Conservation (phyloP, 805 yeast species). For the Wickerhamiella azyma region DNA sequence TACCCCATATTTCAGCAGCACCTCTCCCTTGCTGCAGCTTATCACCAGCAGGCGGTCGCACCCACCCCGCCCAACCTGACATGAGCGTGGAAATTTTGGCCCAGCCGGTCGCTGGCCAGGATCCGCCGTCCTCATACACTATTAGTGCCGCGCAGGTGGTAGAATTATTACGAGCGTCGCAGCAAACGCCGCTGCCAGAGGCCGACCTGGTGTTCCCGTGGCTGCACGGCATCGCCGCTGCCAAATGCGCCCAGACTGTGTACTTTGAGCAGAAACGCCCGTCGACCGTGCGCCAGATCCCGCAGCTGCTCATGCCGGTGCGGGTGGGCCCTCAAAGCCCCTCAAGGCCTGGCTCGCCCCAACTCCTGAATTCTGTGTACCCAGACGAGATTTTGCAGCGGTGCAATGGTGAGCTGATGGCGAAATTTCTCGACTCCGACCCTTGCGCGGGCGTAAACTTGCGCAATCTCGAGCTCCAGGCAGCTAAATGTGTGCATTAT, state of each 20-base stretch:
- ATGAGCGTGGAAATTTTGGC: conserved; percentile 7
- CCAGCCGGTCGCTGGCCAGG: background rate
- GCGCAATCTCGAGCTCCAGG: conserved; percentile 77
- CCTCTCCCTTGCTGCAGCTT: too few species aligned
- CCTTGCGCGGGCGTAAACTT: conserved; percentile 62
- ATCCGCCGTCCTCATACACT: background rate
- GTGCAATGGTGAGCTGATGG: conserved; percentile 25
- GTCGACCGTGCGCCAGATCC: conserved; percentile 13
- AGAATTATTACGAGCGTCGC: background rate
- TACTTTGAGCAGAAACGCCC: conserved; percentile 12
- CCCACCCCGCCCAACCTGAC: background rate
- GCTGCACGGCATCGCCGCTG: conserved; percentile 66
- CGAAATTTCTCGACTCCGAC: conserved; percentile 45
- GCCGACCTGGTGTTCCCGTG: conserved; percentile 72
- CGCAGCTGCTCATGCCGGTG: conserved; percentile 19
- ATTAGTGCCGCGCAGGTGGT: conserved; percentile 3
- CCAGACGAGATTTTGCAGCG: conserved; percentile 6
- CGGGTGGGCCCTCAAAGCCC: conserved; percentile 18
- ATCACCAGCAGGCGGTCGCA: background rate
- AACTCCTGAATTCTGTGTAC: conserved; percentile 5
- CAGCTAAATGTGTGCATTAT: conserved; percentile 59
- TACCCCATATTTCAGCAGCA: too few species aligned
- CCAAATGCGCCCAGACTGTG: conserved; percentile 36
- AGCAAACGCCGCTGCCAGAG: conserved; percentile 38
- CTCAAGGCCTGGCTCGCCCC: background rate